A percentile compares a stretch with the other conserved stretches of the same genome.
phyloP scores from a whole-genome alignment of 2,329 filamentous ascomycete species.

The Metarhizium sp. region DNA sequence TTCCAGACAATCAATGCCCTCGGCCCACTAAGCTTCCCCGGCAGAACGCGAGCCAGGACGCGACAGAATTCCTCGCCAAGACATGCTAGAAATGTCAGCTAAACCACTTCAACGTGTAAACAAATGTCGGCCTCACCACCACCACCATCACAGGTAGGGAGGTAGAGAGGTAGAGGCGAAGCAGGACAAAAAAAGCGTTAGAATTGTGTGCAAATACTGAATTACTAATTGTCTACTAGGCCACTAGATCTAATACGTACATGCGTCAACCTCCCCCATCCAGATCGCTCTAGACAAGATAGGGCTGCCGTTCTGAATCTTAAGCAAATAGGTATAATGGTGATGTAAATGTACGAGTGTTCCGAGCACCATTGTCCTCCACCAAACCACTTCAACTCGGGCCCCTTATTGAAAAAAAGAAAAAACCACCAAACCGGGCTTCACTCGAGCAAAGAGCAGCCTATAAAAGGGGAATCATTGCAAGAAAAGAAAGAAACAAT shows the following conservation, averaged over 20 bases:
- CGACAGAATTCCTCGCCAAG: background rate
- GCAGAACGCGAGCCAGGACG: too few relatives aligned
- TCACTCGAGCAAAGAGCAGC: conserved; percentile 3
- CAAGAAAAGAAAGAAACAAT: conserved; percentile 2
- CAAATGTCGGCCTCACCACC: background rate
- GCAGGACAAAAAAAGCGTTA: background rate
- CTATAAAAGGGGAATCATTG: conserved; percentile 14
- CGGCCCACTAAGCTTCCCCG: background rate
- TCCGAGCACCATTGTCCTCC: conserved; percentile 2
- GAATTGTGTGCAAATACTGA: conserved; percentile 17
- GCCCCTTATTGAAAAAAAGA: conserved; percentile 9
- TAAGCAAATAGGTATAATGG: conserved; percentile 15
- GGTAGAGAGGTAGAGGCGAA: background rate
- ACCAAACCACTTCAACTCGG: conserved; percentile 5
- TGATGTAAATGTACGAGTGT: conserved; percentile 4
- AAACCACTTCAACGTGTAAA: background rate
- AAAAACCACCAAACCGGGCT: conserved; percentile 10
- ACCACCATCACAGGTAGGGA: background rate
- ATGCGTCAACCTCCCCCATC: conserved; percentile 4
- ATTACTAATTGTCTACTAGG: conserved; percentile 22
- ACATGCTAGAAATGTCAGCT: background rate
- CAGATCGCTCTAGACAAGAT: conserved; percentile 9
- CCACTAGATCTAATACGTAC: conserved; percentile 20
- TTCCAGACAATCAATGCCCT: background rate
- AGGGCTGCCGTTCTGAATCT: conserved; percentile 14